phyloP scores from a whole-genome alignment of 2,329 filamentous ascomycete genomes.

The Cladosporium cucumerinum region DNA sequence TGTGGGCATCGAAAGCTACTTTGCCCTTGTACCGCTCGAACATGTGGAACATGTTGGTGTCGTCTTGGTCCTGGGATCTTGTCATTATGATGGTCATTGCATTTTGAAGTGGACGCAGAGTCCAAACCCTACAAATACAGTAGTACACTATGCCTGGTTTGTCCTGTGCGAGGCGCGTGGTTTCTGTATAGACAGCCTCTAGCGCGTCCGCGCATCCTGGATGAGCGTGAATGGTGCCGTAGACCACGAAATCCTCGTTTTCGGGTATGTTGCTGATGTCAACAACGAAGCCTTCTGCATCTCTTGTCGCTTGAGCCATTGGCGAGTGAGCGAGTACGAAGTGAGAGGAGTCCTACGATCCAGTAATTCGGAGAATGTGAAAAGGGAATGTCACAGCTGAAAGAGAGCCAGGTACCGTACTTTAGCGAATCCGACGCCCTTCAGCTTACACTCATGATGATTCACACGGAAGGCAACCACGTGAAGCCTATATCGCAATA shows the following conservation, averaged over 20 bases:
- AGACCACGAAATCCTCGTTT: constrained; percentile 6
- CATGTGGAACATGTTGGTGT: constrained; percentile 35
- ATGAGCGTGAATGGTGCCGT: constrained; percentile 27
- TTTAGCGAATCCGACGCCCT: not conserved
- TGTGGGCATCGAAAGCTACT: constrained; percentile 34
- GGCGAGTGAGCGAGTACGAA: not conserved
- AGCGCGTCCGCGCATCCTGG: constrained; percentile 34
- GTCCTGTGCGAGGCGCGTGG: constrained; percentile 26
- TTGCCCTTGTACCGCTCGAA: constrained; percentile 34
- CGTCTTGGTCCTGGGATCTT: constrained; percentile 21
- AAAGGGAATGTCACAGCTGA: not conserved
- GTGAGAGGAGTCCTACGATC: not conserved
- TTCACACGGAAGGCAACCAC: not conserved
- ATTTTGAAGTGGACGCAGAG: not conserved
- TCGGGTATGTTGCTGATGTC: not conserved
- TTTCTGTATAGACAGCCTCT: constrained; percentile 34
- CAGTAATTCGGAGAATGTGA: not conserved
- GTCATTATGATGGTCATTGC: not conserved
- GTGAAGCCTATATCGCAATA: not conserved
- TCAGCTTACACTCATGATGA: not conserved
- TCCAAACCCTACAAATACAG: constrained; percentile 27
- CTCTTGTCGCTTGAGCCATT: not conserved
- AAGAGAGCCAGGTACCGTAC: not conserved
- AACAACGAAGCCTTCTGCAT: constrained; percentile 1
- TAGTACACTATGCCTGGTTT: constrained; percentile 35